Evolutionary conservation across 1,284 basidiomycete genomes (phyloP), one percentile per base, ranked within the genome.

Genomic region (Moniliella sp.): DNA sequence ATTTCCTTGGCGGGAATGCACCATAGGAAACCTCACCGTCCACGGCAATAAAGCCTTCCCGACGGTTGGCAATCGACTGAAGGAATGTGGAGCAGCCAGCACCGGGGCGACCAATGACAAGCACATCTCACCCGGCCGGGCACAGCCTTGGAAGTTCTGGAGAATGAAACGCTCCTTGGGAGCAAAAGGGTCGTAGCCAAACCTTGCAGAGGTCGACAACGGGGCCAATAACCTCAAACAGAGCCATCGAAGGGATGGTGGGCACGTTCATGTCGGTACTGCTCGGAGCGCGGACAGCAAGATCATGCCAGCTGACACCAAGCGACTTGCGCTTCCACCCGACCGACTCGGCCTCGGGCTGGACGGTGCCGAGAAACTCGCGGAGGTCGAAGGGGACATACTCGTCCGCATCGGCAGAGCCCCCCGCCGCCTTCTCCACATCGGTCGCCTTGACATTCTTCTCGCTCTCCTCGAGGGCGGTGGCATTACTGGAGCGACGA

Each of bases 41-140:
- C 4, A 78, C 64, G 8, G 63, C 48, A 41, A 73, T 65, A 42
- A 68, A 80, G 40, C 73, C 73, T 0, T 61, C 50, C 0, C 71
- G 69, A 40, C 71, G 69, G 46, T 79, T 78, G 4, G 78, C 70
- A 25, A 81, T 64, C 0, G 67, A 67, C 55, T 77, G 77, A 35
- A 81, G 68, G 23, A 81, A 66, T 0, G 76, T n/a, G 13, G 66
- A 70, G 52, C 78, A 81, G 2, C 78, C 78, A 0, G 75, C 69
- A 2, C 75, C 76, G n/a, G 79, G 79, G 31, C 75, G 72, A 4
- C 79, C 79, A 3, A 82, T 66, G n/a, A 81, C 78, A 30, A 55
- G 46, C 2, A 48, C 49, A 52, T 55, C 41, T 55, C 50, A 19
- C 51, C 49, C 0, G 51, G 49, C 13, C 40, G 38, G 4, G 43